Base-by-base conservation (phyloP, 1,284 basidiomycete species). In the Papiliotrema terrestris region DNA sequence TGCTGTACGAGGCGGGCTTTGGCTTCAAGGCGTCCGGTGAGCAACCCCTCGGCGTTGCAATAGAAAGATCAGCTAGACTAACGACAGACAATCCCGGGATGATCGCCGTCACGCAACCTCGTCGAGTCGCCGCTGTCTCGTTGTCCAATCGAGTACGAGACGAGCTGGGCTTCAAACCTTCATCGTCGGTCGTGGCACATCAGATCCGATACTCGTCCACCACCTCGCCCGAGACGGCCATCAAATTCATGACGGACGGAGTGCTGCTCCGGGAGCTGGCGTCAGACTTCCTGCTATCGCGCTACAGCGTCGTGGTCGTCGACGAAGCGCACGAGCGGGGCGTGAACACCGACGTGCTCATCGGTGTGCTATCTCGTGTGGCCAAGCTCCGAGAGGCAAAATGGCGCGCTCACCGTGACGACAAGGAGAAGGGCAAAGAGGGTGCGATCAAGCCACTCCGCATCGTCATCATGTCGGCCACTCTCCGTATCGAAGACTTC, bases 241-340 rank as follows among this genome's bases (percentile, higher is more conserved):
- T 98, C 80, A 98, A 98, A 76, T 99, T 98, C 80, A 98, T 98
- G 95, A 99, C 96, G 2, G 96, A 99, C 68, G 96, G 96, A 80
- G 92, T 98, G 15, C 79, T 99, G 23, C 80, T 98, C 13, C 86
- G 96, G 55, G 96, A 99, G 75, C 81, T 98, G 22, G 87, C 91
- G 0, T 84, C 83, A 15, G 95, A 99, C 71, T 95, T 98, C 71
- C 75, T 97, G 32, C 80, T 98, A 17, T 84, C 80, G 51, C 90
- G 87, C 71, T 99, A 99, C 75, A 93, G 90, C 23, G 88, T 96
- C 35, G 85, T 99, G 61, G 88, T 98, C 56, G 88, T 97, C 53
- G 96, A 99, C 66, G 96, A 99, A 77, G 96, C 96, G 0, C 96
- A 98, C 77, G 96, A 99, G 75, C 81, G 96, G 57, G 96, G 92